These are phyloP conservation scores for Boletus subcaerulescens DNA, from an alignment of 768 basidiomycete species.

Conservation along the genomic window DNA sequence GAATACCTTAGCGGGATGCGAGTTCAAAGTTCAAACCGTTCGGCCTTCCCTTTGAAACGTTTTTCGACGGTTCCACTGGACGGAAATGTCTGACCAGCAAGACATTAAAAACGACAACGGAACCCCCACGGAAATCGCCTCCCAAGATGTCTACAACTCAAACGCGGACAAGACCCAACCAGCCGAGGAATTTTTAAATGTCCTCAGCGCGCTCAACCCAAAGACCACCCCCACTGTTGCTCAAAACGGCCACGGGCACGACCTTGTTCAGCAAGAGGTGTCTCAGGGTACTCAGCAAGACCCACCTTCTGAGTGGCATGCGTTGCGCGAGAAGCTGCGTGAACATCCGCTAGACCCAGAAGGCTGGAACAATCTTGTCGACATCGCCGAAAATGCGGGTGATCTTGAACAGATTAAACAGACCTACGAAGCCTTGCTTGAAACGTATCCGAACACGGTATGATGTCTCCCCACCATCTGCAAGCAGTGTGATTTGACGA, in stretches of 20 bases:
- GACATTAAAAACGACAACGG: slow-evolving; percentile 25
- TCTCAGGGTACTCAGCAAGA: slow-evolving; percentile 25
- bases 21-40: slow-evolving; percentile 7
- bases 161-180: slow-evolving; percentile 34
- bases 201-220: slow-evolving; percentile 34
- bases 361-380: slow-evolving; percentile 73
- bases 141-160: slow-evolving; percentile 27
- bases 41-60: slow-evolving; percentile 24
- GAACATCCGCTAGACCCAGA: slow-evolving; percentile 75
- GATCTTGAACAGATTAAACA: slow-evolving; percentile 79
- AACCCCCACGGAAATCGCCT: slow-evolving; percentile 25
- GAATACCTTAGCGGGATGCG: slow-evolving; percentile 1
- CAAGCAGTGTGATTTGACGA: slow-evolving; percentile 24
- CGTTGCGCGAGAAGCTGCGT: slow-evolving; percentile 55
- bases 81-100: slow-evolving; percentile 38
- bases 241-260: slow-evolving; percentile 29
- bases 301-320: slow-evolving; percentile 66
- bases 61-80: slow-evolving; percentile 31
- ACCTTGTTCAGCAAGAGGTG: slow-evolving; percentile 21
- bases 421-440: slow-evolving; percentile 78
- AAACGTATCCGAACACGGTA: slow-evolving; percentile 90
- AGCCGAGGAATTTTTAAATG: slow-evolving; percentile 37
- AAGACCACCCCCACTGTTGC: slow-evolving; percentile 20
- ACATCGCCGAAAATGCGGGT: slow-evolving; percentile 69
- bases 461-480: slow-evolving; percentile 38